Conservation (phyloP, 1,284 basidiomycete genomes). For the Afroboletus lepidellus region DNA sequence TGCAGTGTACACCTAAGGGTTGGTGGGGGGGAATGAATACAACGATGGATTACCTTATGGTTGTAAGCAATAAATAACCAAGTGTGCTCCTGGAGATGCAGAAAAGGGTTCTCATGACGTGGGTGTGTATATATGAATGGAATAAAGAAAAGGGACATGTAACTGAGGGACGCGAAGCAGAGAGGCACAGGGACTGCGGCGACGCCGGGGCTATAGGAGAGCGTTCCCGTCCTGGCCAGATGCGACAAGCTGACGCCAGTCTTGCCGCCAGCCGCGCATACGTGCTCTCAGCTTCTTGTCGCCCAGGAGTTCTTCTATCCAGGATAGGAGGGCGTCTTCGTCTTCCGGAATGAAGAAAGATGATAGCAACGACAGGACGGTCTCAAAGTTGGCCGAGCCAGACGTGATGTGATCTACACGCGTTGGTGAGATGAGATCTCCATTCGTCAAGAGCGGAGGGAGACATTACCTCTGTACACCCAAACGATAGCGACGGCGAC, state of each 20-base stretch:
- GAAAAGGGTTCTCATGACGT: conserved; percentile 17
- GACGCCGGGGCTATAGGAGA: conserved; percentile 49
- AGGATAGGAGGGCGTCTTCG: conserved; percentile 76
- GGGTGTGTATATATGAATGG: conserved; percentile 25
- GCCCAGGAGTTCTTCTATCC: conserved; percentile 74
- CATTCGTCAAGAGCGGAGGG: background rate
- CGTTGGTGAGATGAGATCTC: conserved; percentile 7
- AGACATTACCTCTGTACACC: conserved; percentile 72
- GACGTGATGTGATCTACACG: conserved; percentile 76
- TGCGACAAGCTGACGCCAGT: conserved; percentile 70
- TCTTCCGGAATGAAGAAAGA: conserved; percentile 91
- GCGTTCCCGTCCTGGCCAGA: conserved; percentile 63
- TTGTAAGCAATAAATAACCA: conserved; percentile 30
- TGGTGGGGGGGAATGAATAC: conserved; percentile 24
- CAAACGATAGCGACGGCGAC: conserved; percentile 88
- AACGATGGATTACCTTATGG: conserved; percentile 26
- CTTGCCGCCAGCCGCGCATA: conserved; percentile 69
- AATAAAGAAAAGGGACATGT: conserved; percentile 23
- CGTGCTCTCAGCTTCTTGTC: conserved; percentile 68
- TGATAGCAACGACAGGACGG: conserved; percentile 82
- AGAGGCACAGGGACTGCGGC: background rate
- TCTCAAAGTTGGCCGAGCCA: conserved; percentile 83
- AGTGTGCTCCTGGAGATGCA: conserved; percentile 22
- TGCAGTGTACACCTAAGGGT: conserved; percentile 22
- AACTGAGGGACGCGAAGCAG: conserved; percentile 11